Percentiles rank a stretch among this genome's conserved stretches.
phyloP scores from a whole-genome alignment of 1,139 yeast genomes.

The Scheffersomyces titani region DNA sequence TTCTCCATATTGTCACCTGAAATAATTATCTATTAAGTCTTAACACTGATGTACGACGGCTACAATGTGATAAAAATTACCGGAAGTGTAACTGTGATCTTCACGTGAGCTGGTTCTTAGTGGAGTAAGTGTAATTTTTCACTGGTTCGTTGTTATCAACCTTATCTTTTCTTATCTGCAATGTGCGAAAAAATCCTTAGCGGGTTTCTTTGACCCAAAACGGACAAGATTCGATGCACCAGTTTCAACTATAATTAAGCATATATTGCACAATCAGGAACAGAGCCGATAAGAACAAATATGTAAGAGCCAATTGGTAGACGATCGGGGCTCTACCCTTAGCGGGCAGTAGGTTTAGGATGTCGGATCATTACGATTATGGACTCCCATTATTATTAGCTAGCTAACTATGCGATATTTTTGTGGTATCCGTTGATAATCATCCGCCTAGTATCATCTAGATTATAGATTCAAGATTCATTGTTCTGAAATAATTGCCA shows the following conservation, averaged over 20 bases:
- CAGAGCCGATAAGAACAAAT: background rate
- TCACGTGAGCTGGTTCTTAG: background rate
- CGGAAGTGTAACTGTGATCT: too few relatives aligned
- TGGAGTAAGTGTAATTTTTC: background rate
- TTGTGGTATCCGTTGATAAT: background rate
- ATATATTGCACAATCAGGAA: background rate
- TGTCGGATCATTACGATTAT: background rate
- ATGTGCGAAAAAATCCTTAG: background rate
- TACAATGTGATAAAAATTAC: too few relatives aligned
- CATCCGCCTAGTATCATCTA: background rate
- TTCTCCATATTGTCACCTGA: too few relatives aligned
- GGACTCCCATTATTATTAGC: background rate
- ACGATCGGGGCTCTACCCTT: background rate
- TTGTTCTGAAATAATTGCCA: background rate
- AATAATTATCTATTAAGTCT: too few relatives aligned
- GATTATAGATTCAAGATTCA: background rate
- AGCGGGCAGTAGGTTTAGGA: background rate
- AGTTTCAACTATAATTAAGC: background rate
- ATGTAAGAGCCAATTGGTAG: background rate
- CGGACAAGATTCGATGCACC: background rate
- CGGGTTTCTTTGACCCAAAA: background rate
- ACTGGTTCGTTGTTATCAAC: background rate
- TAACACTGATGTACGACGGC: too few relatives aligned
- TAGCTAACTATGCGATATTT: background rate
- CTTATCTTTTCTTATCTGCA: background rate